Evolutionary conservation across 2,329 filamentous ascomycete genomes (phyloP).

Genomic region (Alternaria rosae): DNA sequence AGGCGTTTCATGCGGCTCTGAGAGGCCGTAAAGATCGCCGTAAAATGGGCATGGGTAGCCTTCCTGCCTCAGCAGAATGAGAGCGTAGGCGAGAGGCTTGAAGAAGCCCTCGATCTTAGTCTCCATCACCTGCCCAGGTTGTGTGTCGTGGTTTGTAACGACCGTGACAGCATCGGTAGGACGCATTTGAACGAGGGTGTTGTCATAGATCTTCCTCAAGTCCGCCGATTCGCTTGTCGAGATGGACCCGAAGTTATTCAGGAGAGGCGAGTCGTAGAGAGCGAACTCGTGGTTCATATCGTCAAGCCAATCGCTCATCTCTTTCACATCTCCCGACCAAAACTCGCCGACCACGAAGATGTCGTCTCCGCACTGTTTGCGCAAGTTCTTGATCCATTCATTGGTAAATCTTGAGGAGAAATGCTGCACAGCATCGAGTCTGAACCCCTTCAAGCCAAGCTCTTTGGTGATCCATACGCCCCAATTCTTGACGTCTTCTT

Average conservation of each 20-base stretch:
- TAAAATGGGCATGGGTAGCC: constrained; percentile 75
- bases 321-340: constrained; percentile 66
- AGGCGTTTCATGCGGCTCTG: constrained; percentile 62
- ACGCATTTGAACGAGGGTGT: constrained; percentile 62
- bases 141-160: constrained; percentile 76
- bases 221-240: constrained; percentile 66
- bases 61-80: constrained; percentile 71
- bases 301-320: constrained; percentile 65
- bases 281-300: constrained; percentile 62
- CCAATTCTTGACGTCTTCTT: constrained; percentile 69
- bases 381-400: constrained; percentile 68
- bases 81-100: constrained; percentile 74
- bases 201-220: constrained; percentile 69
- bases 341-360: constrained; percentile 75
- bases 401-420: constrained; percentile 72
- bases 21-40: constrained; percentile 72
- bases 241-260: constrained; percentile 70
- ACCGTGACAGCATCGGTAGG: constrained; percentile 70
- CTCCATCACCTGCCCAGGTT: constrained; percentile 69
- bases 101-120: constrained; percentile 71
- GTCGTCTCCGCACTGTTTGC: constrained; percentile 54
- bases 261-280: constrained; percentile 72
- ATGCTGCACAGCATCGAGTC: constrained; percentile 77
- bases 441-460: constrained; percentile 69
- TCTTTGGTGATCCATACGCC: constrained; percentile 70